Evolutionary conservation across 306 rosid genomes (phyloP).

Genomic region (barrel medic (Medicago truncatula)): MtrunA17r5.0-ANR NC_053048.1:1054501-1055000

Average conservation of each 20-base stretch:
- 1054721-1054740: background rate
- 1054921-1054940: background rate
- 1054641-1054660: conserved; percentile 20
- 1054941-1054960: conserved; percentile 44
- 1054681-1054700: too few relatives aligned
- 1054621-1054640: background rate
- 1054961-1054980: conserved; percentile 52
- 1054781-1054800: background rate
- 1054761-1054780: background rate
- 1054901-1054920: conserved; percentile 16
- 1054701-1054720: background rate
- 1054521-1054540: background rate
- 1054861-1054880: background rate
- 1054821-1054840: background rate
- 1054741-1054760: conserved; percentile 34
- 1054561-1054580: background rate
- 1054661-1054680: background rate
- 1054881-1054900: background rate
- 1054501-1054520: background rate
- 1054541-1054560: background rate
- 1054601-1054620: conserved; percentile 48
- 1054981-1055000: conserved; percentile 56
- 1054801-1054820: background rate
- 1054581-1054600: background rate
- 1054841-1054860: background rate